phyloP scores from a whole-genome alignment of 2,329 filamentous ascomycete species.

The Cryphonectria japonica region DNA sequence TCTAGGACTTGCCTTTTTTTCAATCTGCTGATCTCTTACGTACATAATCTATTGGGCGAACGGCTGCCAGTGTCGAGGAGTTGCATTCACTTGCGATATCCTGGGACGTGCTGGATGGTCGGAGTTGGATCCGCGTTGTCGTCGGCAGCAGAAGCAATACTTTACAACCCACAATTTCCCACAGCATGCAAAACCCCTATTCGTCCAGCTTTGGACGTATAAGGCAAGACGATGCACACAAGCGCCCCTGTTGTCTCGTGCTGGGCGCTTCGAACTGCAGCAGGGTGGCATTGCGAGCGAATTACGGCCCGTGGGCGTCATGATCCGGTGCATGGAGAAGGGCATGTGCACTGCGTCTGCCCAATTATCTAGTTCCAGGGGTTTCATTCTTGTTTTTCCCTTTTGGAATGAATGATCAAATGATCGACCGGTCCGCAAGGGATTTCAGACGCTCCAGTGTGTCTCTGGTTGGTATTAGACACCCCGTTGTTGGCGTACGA shows the following conservation, averaged over 20 bases:
- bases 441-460: not conserved
- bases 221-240: not conserved
- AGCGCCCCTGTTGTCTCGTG: not conserved
- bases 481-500: not conserved
- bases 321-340: not conserved
- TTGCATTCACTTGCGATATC: not conserved
- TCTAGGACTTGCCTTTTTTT: slow-evolving; percentile 6
- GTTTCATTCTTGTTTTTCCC: not conserved
- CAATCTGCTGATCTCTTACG: not conserved
- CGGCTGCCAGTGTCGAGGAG: not conserved
- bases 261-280: not conserved
- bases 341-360: not conserved
- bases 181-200: not conserved
- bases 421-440: not conserved
- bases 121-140: not conserved
- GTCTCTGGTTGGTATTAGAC: not conserved
- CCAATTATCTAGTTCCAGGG: not conserved
- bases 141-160: not conserved
- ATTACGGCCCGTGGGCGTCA: not conserved
- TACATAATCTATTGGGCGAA: not conserved
- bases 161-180: not conserved
- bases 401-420: not conserved
- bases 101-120: slow-evolving; percentile 12
- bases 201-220: not conserved
- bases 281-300: not conserved